Evolutionary conservation across 495 filamentous ascomycete genomes (phyloP).

Genomic region (Annulohypoxylon moriforme): DNA sequence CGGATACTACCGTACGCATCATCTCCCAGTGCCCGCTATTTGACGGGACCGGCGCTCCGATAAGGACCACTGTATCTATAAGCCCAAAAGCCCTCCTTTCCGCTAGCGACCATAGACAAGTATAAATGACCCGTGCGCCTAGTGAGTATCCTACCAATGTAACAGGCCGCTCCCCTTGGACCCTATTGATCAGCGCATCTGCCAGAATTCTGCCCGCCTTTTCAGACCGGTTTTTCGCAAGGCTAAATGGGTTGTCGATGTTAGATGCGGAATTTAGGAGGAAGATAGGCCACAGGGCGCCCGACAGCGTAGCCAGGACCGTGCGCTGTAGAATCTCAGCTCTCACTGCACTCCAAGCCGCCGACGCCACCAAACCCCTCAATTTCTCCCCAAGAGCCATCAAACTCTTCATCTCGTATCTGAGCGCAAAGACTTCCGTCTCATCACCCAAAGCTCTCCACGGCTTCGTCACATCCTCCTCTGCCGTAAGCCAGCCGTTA

Average conservation of each 20-base stretch:
- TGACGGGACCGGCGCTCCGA: conserved; percentile 82
- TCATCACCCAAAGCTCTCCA: conserved; percentile 77
- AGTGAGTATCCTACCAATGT: conserved; percentile 87
- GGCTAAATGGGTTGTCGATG: conserved; percentile 86
- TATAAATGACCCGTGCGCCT: conserved; percentile 83
- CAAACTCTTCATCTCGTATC: conserved; percentile 80
- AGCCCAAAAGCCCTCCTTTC: conserved; percentile 80
- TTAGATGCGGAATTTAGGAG: conserved; percentile 72
- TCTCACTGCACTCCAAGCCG: conserved; percentile 77
- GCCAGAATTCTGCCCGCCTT: conserved; percentile 87
- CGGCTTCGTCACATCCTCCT: conserved; percentile 75
- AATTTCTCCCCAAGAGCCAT: conserved; percentile 80
- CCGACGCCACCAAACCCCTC: conserved; percentile 71
- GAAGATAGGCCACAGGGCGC: conserved; percentile 80
- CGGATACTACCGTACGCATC: conserved; percentile 76
- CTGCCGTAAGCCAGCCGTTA: conserved; percentile 80
- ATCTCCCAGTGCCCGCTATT: conserved; percentile 71
- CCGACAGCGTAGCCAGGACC: conserved; percentile 75
- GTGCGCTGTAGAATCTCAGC: conserved; percentile 79
- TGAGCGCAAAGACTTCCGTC: conserved; percentile 82
- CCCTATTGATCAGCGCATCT: conserved; percentile 84
- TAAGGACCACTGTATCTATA: conserved; percentile 81
- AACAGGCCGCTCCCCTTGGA: conserved; percentile 86
- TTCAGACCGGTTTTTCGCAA: conserved; percentile 79
- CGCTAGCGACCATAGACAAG: conserved; percentile 76